Evolutionary conservation across 495 filamentous ascomycete species (phyloP).

Genomic region (Friedmanniomyces endolithicus): DNA sequence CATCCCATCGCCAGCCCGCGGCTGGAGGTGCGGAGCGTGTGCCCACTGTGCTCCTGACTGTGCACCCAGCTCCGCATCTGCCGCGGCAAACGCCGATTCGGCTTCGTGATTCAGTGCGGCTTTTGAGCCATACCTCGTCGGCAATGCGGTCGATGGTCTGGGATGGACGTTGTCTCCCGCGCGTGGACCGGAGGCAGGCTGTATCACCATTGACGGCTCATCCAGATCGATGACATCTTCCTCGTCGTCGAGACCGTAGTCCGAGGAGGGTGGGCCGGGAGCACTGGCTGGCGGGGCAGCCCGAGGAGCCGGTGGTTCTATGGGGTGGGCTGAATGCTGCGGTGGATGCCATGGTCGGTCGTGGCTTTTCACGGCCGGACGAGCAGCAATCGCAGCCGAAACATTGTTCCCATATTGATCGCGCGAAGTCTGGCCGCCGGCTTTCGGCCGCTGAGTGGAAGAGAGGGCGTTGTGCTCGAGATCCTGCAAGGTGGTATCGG

Average conservation of each 20-base stretch:
- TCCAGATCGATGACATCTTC: slow-evolving; percentile 33
- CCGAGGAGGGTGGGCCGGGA: slow-evolving; percentile 25
- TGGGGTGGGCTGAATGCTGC: not conserved
- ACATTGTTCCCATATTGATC: not conserved
- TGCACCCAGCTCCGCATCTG: slow-evolving; percentile 25
- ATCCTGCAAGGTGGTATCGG: slow-evolving; percentile 27
- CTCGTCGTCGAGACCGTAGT: slow-evolving; percentile 32
- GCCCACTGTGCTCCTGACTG: slow-evolving; percentile 19
- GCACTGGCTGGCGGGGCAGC: slow-evolving; percentile 7
- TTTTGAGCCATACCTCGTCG: slow-evolving; percentile 42
- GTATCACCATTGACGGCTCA: slow-evolving; percentile 24
- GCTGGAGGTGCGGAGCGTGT: slow-evolving; percentile 8
- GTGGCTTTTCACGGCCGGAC: not conserved
- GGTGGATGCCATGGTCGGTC: slow-evolving; percentile 9
- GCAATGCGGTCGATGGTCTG: slow-evolving; percentile 3
- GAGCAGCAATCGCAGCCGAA: not conserved
- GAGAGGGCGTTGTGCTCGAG: slow-evolving; percentile 27
- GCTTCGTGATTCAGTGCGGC: slow-evolving; percentile 35
- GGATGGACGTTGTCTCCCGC: not conserved
- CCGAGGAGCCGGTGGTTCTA: not conserved
- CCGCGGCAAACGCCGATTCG: slow-evolving; percentile 23
- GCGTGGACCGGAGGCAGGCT: slow-evolving; percentile 30
- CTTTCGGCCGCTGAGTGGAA: slow-evolving; percentile 24
- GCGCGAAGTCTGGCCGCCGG: not conserved
- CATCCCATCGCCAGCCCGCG: slow-evolving; percentile 2